Evolutionary conservation across 2,329 filamentous ascomycete species (phyloP), one percentile per base, ranked within the genome.

Genomic region (Monilinia laxa): DNA sequence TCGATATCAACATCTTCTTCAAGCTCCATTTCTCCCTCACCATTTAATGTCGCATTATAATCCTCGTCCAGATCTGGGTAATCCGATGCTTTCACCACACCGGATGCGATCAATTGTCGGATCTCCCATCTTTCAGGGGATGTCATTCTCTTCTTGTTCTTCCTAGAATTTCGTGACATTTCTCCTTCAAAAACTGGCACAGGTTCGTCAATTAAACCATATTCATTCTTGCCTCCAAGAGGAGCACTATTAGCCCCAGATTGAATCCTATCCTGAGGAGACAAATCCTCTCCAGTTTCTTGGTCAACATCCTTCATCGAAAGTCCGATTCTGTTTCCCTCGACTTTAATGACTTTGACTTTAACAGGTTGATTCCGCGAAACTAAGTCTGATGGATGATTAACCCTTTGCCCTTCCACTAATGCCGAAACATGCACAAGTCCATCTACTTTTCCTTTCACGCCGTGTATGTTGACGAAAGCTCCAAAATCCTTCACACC

Each of bases 231-330:
- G 28, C 83, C 79, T 5, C 89, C 90, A 6, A 98, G 80, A 1
- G 87, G 87, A 75, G 94, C 89, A 82, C 90, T 90, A 73, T 99
- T 99, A 14, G 95, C 95, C 10, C 95, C 95, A 1, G 94, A 95
- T 40, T 90, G 88, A 74, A 98, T 86, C 57, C 90, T 84, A 67
- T 85, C 85, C 70, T 93, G 88, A 0, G 93, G 92, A 40, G 89
- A 87, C 51, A 97, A 80, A 75, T 99, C 95, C 75, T 87, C 85
- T 7, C 95, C 95, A 3, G 91, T 93, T 40, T 86, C 84, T 77
- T 99, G 95, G 73, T 99, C 94, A 20, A 97, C 93, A 69, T 97
- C 94, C 75, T 97, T 97, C 93, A 99, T 97, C 0, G 93, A 97
- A 7, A 99, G 80, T 0, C 93, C 93, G 73, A 98, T 89, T 38